Evolutionary conservation across 805 yeast genomes (phyloP).

Genomic region (Candida wancherniae): DNA sequence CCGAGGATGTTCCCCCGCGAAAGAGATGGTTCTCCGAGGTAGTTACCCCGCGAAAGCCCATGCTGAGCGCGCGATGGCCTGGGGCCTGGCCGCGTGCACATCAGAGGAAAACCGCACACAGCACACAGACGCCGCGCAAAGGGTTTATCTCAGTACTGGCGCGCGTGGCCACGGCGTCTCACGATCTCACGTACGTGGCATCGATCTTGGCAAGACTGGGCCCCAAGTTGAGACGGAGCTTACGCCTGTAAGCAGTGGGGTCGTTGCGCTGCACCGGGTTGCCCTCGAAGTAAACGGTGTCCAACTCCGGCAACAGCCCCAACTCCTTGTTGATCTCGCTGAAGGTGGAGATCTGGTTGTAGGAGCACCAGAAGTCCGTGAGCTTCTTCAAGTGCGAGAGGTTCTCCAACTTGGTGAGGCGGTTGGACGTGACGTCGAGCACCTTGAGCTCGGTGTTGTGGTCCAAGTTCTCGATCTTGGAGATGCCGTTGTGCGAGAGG

Average conservation of each 20-base stretch:
- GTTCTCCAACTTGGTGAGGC: constrained; percentile 56
- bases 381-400: constrained; percentile 60
- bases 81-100: too few species aligned
- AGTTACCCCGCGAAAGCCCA: too few species aligned
- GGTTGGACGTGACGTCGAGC: constrained; percentile 78
- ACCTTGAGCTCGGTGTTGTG: constrained; percentile 61
- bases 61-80: too few species aligned
- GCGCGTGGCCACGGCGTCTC: too few species aligned
- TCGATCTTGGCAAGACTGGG: constrained; percentile 78
- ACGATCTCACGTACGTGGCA: constrained; percentile 61
- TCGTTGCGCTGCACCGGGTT: constrained; percentile 77
- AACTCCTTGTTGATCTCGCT: constrained; percentile 65
- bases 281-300: constrained; percentile 90
- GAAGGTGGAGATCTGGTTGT: constrained; percentile 64
- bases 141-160: too few species aligned
- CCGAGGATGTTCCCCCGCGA: constrained; percentile 1
- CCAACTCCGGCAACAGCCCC: constrained; percentile 56
- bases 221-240: constrained; percentile 67
- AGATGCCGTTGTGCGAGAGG: constrained; percentile 77
- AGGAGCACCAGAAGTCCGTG: constrained; percentile 93
- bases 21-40: not conserved
- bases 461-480: constrained; percentile 72
- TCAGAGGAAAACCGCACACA: too few species aligned
- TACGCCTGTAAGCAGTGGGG: constrained; percentile 81
- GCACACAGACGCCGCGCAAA: too few species aligned